Base-by-base conservation (phyloP, 2,329 filamentous ascomycete species). In the Elsinoe necatrix region DNA sequence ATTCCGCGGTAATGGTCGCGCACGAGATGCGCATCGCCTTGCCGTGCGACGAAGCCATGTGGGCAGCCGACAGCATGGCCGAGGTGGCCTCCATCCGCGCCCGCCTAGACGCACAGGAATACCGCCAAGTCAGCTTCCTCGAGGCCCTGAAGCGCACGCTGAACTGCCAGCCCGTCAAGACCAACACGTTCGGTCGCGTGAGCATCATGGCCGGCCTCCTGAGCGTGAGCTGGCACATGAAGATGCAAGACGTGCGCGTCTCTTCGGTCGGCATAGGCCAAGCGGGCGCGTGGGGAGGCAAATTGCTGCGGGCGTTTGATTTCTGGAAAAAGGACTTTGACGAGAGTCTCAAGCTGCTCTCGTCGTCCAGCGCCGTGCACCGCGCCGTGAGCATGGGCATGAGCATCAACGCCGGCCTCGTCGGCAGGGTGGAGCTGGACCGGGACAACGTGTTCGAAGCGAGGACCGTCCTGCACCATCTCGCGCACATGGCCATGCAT, bases 401-500 rank as follows among this genome's bases (percentile, higher is more conserved):
- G 48, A 34, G 42, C 45, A 20, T 34, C 7, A 29, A 14, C 39
- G 11, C 23, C 63, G 58, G 73, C 65, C 37, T 25, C 39, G 35
- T 37, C 27, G 18, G 39, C 47, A 23, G 37, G 16, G 39, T n/a
- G 39, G 3, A 20, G 39, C 39, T 42, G 6, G 16, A 20, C 6
- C 39, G 39, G 27, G 27, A 29, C 9, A 29, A 29, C 27, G 27
- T 29, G 4, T 29, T 29, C 27, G 27, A 29, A 9, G 27, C 27
- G 4, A 4, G 27, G 27, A 29, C 27, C 27, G 92, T 95, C 25
- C 76, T 97, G 43, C 91, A 97, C 67, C 89, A 95, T 65, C 77
- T 98, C 11, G 93, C 93, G 0, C 93, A 97, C 70, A 96, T 98
- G 89, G 89, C 90, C 2, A 95, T 95, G 80, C 90, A 97, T 67